Base-by-base conservation (phyloP, 202 grass and related monocot genomes). In the Musa balbisiana region DNA sequence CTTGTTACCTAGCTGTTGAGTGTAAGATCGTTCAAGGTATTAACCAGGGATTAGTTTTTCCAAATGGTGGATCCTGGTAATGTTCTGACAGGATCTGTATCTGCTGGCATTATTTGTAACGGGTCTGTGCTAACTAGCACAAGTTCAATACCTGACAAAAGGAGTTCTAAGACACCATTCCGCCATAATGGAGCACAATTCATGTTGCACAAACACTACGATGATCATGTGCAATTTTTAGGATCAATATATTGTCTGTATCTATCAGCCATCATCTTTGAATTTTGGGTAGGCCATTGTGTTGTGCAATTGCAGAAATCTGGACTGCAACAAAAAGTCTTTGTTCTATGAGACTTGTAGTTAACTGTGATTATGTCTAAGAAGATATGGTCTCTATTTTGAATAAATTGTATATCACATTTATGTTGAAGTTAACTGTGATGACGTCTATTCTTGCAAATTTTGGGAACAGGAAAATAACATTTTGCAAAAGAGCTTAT, bases 401-500 rank as follows among this genome's bases (percentile, higher is more conserved):
- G 11, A 55, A 29, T 9, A 56, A 8, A 27, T 74, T 17, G 53
- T 55, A 15, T 10, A n/a, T 74, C 16, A 9, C 13, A 56, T 56
- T 54, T 10, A 14, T 55, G 52, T 9, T 17, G 13, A 56, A 43
- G 10, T 55, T 27, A 58, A 70, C 49, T 51, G 2, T 51, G 67
- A 70, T 70, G 51, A 16, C 23, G 12, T 10, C 51, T 23, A 54
- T 22, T 53, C 50, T 72, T 53, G 19, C 43, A 14, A 60, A 49
- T 52, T 3, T 25, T 11, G 19, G 16, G 17, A 55, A 43, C 76
- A 79, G 76, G 10, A 49, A 22, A 27, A 79, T 79, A 29, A 24
- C 3, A 69, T 17, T 20, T 67, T 65, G 14, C 52, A 26, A 56
- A 79, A 79, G 65, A 79, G 76, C 64, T 59, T 79, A 69, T 59